Base-by-base conservation (phyloP, 2,329 filamentous ascomycete species). In the Aspergillus thermomutatus region DNA sequence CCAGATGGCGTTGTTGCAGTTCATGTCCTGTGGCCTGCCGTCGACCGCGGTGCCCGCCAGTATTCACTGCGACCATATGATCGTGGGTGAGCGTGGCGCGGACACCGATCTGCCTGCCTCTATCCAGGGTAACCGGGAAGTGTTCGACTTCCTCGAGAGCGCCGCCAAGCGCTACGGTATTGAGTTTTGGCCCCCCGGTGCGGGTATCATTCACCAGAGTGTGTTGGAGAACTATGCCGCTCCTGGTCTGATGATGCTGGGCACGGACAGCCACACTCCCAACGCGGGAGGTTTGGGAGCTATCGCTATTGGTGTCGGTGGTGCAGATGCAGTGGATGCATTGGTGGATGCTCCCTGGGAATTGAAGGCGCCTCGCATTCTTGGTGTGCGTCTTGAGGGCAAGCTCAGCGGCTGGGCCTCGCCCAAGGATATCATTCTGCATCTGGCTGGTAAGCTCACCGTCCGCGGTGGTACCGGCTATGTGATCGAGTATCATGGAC, bases 21-120 rank as follows among this genome's bases (percentile, higher is more conserved):
- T 99, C 82, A 99, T 99, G 93, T 91, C 90, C 27, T 99, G 94
- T 76, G 90, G 91, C 54, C 83, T 99, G 53, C 89, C 89, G 27
- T 86, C 86, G 58, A 96, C 94, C 2, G 92, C 92, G 9, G 93
- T 99, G 50, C 94, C 94, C 10, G 93, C 94, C 50, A 97, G 92
- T 74, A 97, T 97, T 66, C 94, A 99, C 80, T 99, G 94, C 77
- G 94, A 99, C 79, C 94, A 99, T 76, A 88, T 99, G 87, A 97
- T 99, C 77, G 93, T 97, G 28, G 94, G 93, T 55, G 88, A 95
- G 77, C 89, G 87, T 72, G 94, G 94, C 57, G 94, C 93, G 37
- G 88, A 93, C 67, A 84, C 86, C 25, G 94, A 99, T 77, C 78
- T 99, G 60, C 85, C 88, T 27, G 85, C 88, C 31, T 94, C 92